A percentile compares a stretch with the other conserved stretches of the same genome.
Conservation (phyloP, 2,329 filamentous ascomycete genomes). For the Leptodontidium sp. region DNA sequence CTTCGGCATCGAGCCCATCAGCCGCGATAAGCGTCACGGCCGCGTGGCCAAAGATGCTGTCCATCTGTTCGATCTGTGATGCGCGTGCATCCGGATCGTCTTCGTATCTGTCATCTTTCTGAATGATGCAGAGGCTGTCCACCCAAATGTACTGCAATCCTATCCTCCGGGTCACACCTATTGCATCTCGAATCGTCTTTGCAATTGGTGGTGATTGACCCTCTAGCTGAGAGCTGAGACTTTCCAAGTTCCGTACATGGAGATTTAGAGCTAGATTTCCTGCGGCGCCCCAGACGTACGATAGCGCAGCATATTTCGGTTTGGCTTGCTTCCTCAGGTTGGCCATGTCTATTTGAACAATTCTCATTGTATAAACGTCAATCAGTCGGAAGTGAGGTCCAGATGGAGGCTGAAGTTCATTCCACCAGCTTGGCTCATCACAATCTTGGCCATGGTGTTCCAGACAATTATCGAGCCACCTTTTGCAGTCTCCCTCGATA, state of each 20-base stretch:
- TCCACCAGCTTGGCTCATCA: slow-evolving; percentile 1
- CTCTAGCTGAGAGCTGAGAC: neutral
- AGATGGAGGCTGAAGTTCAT: neutral
- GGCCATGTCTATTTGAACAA: slow-evolving; percentile 1
- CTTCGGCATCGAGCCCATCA: neutral
- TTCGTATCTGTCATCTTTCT: neutral
- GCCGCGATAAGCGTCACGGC: neutral
- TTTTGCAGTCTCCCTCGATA: neutral
- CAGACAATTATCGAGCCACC: neutral
- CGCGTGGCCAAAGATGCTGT: neutral
- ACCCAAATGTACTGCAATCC: neutral
- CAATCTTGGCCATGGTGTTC: slow-evolving; percentile 1
- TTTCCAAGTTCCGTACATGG: slow-evolving; percentile 1
- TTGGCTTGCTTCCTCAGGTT: neutral
- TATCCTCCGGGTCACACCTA: neutral
- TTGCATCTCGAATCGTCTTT: slow-evolving; percentile 1
- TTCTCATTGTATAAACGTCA: neutral
- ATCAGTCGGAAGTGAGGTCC: slow-evolving; percentile 1
- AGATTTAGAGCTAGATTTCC: neutral
- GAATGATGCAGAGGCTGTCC: slow-evolving; percentile 1
- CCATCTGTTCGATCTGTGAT: neutral
- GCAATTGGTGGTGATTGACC: neutral
- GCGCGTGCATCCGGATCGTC: neutral
- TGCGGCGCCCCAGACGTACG: neutral
- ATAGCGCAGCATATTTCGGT: neutral